Percentiles rank a stretch among this genome's conserved stretches.
Evolutionary conservation across 169 alveolate genomes (phyloP).

Genomic region (Plasmodium chabaudi): DNA sequence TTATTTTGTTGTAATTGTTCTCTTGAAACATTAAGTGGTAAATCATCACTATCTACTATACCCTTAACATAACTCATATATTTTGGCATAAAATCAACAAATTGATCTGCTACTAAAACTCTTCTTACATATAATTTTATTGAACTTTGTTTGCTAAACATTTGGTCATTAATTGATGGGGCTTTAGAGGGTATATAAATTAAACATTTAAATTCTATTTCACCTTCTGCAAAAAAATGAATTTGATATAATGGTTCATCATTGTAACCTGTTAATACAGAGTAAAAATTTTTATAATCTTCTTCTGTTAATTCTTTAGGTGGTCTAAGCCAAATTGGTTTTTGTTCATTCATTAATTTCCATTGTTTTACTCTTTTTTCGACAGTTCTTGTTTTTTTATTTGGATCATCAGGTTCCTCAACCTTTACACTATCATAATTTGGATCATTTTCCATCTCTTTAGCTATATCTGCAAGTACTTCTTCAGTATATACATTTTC

Average conservation of each 20-base stretch:
- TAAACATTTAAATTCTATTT: slow-evolving; percentile 97
- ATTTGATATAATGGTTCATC: slow-evolving; percentile 97
- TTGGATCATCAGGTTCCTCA: slow-evolving; percentile 83
- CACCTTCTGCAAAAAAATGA: slow-evolving; percentile 99
- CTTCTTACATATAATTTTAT: slow-evolving; percentile 93
- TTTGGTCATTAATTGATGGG: slow-evolving; percentile 94
- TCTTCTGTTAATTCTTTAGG: slow-evolving; percentile 96
- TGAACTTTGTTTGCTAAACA: slow-evolving; percentile 90
- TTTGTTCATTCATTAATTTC: slow-evolving; percentile 94
- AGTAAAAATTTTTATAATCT: slow-evolving; percentile 96
- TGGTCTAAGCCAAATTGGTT: slow-evolving; percentile 98
- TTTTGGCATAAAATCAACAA: slow-evolving; percentile 95
- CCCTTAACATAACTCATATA: slow-evolving; percentile 95
- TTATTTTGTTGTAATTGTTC: slow-evolving; percentile 95
- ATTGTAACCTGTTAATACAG: slow-evolving; percentile 95
- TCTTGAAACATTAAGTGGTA: slow-evolving; percentile 96
- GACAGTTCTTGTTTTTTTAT: slow-evolving; percentile 90
- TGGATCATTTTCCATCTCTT: slow-evolving; percentile 88
- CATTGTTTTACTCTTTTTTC: slow-evolving; percentile 89
- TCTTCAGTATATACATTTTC: slow-evolving; percentile 89
- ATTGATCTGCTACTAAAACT: slow-evolving; percentile 95
- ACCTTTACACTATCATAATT: slow-evolving; percentile 78
- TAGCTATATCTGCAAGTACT: slow-evolving; percentile 86
- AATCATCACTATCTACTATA: slow-evolving; percentile 96
- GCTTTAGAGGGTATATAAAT: slow-evolving; percentile 96